Evolutionary conservation across 176 grass and related monocot genomes (phyloP), one percentile per base, ranked within the genome.

Genomic region (Eragrostis curvula): DNA sequence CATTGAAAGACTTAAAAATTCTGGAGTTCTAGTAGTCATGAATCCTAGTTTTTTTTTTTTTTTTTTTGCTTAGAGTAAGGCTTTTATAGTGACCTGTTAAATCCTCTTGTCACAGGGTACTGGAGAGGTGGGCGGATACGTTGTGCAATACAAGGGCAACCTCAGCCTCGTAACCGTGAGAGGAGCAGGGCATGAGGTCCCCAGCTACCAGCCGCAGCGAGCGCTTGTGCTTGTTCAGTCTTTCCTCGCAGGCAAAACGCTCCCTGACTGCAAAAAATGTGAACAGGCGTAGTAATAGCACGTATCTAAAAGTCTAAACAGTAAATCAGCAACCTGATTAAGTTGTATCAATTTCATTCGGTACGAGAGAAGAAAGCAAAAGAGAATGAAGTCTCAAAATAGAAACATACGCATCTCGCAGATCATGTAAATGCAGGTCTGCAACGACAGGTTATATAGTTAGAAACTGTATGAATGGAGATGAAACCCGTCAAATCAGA

Each of bases 131-230:
- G 94, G 94, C 41, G 94, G 94, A 45, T 97, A 90, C 68, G 57
- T 77, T 4, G 71, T 83, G 58, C 50, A 63, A 47, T 97, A 94
- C 74, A 51, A 85, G 63, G 89, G 91, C 7, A 93, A 94, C n/a
- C 89, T 94, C 44, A 90, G 87, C 81, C 70, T 97, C 56, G 91
- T 83, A n/a, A 97, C 91, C 28, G 89, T 97, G 12, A 82, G 94
- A 97, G 94, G 91, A 88, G 94, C 94, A 43, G 94, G 94, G 5
- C 94, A 97, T 71, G 84, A 97, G 61, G 87, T 97, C 24, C 91
- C 91, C 27, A 97, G 91, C 74, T 94, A 90, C n/a, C 91, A 94
- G 70, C 91, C 91, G 0, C 42, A 57, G 68, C 73, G 89, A 70
- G 91, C 84, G 7, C 87, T 92, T 55, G 81, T 89, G 43, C 84